Base-by-base conservation (phyloP, 1,284 basidiomycete species). In the Schizophyllum amplum region DNA sequence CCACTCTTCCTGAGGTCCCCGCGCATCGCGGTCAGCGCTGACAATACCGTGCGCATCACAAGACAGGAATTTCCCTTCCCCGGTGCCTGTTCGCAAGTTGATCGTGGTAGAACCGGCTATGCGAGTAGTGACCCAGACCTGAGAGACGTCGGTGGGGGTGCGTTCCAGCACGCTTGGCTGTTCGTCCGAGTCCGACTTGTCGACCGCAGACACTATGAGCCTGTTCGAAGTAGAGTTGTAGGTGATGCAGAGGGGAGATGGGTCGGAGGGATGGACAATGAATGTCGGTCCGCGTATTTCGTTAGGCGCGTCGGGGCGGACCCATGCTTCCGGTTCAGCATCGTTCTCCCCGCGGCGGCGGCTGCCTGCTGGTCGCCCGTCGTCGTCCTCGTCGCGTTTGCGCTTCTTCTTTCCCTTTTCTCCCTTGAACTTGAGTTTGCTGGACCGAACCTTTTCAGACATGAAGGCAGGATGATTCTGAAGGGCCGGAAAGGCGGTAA, bases 1-100 rank as follows among this genome's bases (percentile, higher is more conserved):
- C 89, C 90, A 94, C 68, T 92, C 90, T 68, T 94, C 91, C 68
- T 93, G 90, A 5, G 88, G 85, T 1, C 92, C 91, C 47, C 91
- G 79, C 6, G 90, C 90, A 66, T 92, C 92, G 56, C 87, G 76
- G 65, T 92, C 87, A 46, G 90, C 87, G 60, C 85, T 83, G 9
- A 94, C 86, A 17, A 91, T 71, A 1, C 92, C 92, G 64, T 91
- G 84, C 59, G 85, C 80, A 71, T 94, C 90, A 69, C 87, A 89
- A 17, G 89, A 92, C 52, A 94, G 72, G 68, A 92, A 94, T 68
- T 92, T 92, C 20, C 90, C 90, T 67, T 90, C 87, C 11, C 90
- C 88, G n/a, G 81, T 82, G 7, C 87, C 88, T 33, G 88, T 89
- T 21, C 92, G 82, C 56, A 94, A 72, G 66, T 93, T 94, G 65